Conservation (phyloP, 2,329 filamentous ascomycete genomes). For the Aspergillus vadensis region DNA sequence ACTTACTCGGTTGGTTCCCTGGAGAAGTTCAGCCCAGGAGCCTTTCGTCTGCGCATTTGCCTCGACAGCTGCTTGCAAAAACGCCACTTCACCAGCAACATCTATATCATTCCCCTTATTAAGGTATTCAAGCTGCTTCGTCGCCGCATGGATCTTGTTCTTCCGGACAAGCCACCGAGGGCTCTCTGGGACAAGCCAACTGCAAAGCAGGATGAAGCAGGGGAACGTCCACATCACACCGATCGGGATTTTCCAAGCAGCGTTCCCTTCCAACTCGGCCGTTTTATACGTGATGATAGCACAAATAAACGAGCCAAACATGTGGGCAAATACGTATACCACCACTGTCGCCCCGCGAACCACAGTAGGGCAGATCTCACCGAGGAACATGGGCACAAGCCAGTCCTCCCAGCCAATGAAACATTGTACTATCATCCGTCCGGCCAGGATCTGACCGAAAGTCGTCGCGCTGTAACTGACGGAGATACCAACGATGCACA, state of each 20-base stretch:
- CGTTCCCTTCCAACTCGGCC: background rate
- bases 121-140: background rate
- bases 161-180: conserved; percentile 4
- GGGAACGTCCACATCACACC: conserved; percentile 3
- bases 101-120: background rate
- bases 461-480: background rate
- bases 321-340: background rate
- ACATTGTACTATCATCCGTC: conserved; percentile 5
- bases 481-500: background rate
- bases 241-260: background rate
- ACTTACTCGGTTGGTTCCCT: conserved; percentile 1
- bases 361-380: background rate
- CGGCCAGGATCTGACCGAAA: conserved; percentile 2
- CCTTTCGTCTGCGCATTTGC: conserved; percentile 1
- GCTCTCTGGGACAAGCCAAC: conserved; percentile 1
- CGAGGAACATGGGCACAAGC: conserved; percentile 5
- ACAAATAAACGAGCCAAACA: background rate
- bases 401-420: conserved; percentile 6
- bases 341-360: background rate
- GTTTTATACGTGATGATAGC: conserved; percentile 1
- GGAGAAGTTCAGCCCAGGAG: background rate
- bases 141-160: background rate
- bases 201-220: background rate
- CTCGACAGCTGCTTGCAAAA: background rate
- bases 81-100: background rate